Evolutionary conservation across 257 asterid genomes (phyloP).

Genomic region (Nicotiana tomentosiformis): DNA sequence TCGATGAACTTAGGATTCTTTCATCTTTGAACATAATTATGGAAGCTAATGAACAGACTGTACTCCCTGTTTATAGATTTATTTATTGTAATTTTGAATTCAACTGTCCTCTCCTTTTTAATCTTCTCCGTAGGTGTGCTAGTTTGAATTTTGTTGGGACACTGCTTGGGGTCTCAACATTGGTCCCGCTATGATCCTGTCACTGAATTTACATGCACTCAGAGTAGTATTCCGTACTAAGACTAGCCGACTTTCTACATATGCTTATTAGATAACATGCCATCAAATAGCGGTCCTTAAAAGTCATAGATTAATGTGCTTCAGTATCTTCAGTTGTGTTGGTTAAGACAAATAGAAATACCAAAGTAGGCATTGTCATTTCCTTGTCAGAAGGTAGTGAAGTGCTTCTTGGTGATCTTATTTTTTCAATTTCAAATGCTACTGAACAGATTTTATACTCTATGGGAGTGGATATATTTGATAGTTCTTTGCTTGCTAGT

Average conservation of each 20-base stretch:
- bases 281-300: neutral
- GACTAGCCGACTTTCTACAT: neutral
- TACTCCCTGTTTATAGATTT: neutral
- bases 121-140: neutral
- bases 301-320: neutral
- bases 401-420: neutral
- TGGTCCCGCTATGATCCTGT: neutral
- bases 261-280: neutral
- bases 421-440: neutral
- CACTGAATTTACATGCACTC: neutral
- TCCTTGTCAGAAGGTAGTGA: neutral
- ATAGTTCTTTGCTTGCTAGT: neutral
- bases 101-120: neutral
- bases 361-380: neutral
- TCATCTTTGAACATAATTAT: neutral
- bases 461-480: neutral
- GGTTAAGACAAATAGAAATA: neutral
- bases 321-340: neutral
- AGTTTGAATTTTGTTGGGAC: neutral
- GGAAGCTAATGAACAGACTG: neutral
- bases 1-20: neutral
- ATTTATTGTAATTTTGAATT: neutral
- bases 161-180: neutral
- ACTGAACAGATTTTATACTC: neutral
- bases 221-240: neutral